A percentile compares a stretch with the other conserved stretches of the same genome.
phyloP scores from a whole-genome alignment of 148 eudicot species.

The Simmondsia chinensis region DNA sequence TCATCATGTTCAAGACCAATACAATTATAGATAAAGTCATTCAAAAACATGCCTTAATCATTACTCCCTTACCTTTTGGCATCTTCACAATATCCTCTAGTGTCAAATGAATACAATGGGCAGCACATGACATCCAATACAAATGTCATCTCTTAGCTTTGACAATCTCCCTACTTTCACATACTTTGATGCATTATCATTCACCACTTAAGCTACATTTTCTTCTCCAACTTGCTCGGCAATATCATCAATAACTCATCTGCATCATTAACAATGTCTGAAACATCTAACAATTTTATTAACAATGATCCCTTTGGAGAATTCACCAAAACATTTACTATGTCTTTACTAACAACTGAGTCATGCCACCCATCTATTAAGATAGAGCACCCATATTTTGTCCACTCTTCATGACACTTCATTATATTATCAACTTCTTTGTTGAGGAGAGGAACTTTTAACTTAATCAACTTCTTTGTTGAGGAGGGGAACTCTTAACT shows the following conservation, averaged over 20 bases:
- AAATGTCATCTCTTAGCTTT: not conserved
- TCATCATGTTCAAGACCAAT: constrained; percentile 1
- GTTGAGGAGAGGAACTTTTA: no score
- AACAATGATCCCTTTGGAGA: constrained; percentile 8
- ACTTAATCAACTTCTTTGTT: constrained; percentile 3
- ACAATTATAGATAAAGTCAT: not conserved
- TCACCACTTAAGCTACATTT: constrained; percentile 10
- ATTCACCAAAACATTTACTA: constrained; percentile 4
- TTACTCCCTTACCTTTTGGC: not conserved
- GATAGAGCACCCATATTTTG: not conserved
- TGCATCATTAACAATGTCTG: constrained; percentile 5
- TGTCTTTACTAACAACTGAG: constrained; percentile 8
- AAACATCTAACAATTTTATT: constrained; percentile 8
- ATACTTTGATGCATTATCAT: constrained; percentile 6
- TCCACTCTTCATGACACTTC: not conserved
- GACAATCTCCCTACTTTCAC: constrained; percentile 2
- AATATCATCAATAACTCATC: constrained; percentile 3
- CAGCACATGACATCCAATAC: constrained; percentile 6
- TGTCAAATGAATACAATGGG: constrained; percentile 8
- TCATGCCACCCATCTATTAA: constrained; percentile 6
- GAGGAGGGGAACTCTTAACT: constrained; percentile 7
- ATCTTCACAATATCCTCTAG: constrained; percentile 9
- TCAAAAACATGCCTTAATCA: constrained; percentile 4
- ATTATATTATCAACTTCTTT: no score
- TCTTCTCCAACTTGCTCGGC: constrained; percentile 7